Base-by-base conservation (phyloP, 2,329 filamentous ascomycete species). In the Diaporthe eres region DNA sequence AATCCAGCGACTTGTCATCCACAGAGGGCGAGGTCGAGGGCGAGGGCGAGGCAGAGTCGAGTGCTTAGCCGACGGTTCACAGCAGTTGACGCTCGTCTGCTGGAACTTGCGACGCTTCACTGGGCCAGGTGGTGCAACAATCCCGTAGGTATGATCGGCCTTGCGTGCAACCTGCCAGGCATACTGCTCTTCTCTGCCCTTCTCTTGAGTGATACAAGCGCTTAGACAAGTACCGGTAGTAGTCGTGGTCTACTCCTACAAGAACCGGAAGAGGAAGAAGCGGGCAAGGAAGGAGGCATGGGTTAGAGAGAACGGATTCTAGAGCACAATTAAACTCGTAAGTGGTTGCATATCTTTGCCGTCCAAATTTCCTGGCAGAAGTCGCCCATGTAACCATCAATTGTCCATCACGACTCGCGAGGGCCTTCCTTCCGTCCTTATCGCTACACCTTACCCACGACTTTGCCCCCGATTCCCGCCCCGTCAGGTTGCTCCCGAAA, bases 281-380 rank as follows among this genome's bases (percentile, higher is more conserved):
- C 6, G 4, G 37, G n/a, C 22, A 42, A 47, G 31, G 44, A 37
- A 42, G 8, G 34, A 42, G 49, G 28, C 15, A 28, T 28, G n/a
- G 65, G 19, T 39, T n/a, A 15, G 37, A 28, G 34, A 37, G 22
- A 53, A 15, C 19, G 4, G 25, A 19, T 53, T 49, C 71, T 65
- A 55, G 71, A 73, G 61, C 47, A 51, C 71, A 73, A 65, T 73
- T 58, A 73, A 63, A 53, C 37, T 49, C 71, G 37, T 63, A 73
- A 73, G 71, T 73, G 71, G 58, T 73, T 73, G 71, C 71, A 73
- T 73, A 63, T 61, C 71, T 28, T 47, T 63, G 58, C 71, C 44
- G 57, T 53, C 22, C 58, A 42, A 70, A 70, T 70, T 13, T 70
- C 65, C 65, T 55, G 47, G 65, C 31, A 70, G 28, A 47, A 55